Percentiles rank a stretch among this genome's conserved stretches.
phyloP scores from a whole-genome alignment of 2,329 filamentous ascomycete species.

The Pseudocercospora macadamiae region DNA sequence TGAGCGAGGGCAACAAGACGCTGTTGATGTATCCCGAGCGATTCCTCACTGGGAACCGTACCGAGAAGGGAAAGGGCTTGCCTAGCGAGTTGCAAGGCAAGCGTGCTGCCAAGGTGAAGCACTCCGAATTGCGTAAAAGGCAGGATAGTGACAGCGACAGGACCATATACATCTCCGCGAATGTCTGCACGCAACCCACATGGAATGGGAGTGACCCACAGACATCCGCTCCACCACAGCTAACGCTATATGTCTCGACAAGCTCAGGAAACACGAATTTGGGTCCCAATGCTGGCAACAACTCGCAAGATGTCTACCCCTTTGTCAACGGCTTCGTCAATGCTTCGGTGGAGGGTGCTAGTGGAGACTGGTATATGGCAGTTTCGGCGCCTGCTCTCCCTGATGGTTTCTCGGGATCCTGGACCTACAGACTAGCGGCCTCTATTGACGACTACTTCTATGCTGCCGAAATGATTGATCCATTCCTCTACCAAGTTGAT shows the following conservation, averaged over 20 bases:
- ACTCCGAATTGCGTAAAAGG: slow-evolving; percentile 32
- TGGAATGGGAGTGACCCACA: slow-evolving; percentile 54
- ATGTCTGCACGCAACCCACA: slow-evolving; percentile 78
- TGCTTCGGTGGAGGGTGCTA: slow-evolving; percentile 60
- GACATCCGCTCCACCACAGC: slow-evolving; percentile 60
- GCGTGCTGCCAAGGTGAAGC: slow-evolving; percentile 17
- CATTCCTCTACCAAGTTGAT: slow-evolving; percentile 77
- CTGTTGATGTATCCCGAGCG: slow-evolving; percentile 66
- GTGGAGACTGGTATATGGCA: slow-evolving; percentile 73
- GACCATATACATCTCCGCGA: slow-evolving; percentile 79
- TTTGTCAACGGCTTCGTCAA: slow-evolving; percentile 73
- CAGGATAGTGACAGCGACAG: slow-evolving; percentile 34
- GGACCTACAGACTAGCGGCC: slow-evolving; percentile 79
- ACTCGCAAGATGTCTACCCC: slow-evolving; percentile 49
- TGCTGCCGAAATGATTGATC: slow-evolving; percentile 58
- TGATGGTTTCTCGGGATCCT: slow-evolving; percentile 63
- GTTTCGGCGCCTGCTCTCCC: slow-evolving; percentile 71
- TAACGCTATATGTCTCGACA: slow-evolving; percentile 77
- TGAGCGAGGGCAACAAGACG: slow-evolving; percentile 64
- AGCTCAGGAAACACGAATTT: slow-evolving; percentile 61
- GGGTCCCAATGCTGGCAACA: slow-evolving; percentile 59
- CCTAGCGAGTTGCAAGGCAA: slow-evolving; percentile 30
- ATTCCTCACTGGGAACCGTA: slow-evolving; percentile 53
- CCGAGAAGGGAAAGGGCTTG: slow-evolving; percentile 32
- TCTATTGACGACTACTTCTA: slow-evolving; percentile 82